A percentile compares a stretch with the other conserved stretches of the same genome.
These are phyloP conservation scores for Malus hybrid DNA, from an alignment of 331 rosid genomes.

Conservation along the genomic window DNA sequence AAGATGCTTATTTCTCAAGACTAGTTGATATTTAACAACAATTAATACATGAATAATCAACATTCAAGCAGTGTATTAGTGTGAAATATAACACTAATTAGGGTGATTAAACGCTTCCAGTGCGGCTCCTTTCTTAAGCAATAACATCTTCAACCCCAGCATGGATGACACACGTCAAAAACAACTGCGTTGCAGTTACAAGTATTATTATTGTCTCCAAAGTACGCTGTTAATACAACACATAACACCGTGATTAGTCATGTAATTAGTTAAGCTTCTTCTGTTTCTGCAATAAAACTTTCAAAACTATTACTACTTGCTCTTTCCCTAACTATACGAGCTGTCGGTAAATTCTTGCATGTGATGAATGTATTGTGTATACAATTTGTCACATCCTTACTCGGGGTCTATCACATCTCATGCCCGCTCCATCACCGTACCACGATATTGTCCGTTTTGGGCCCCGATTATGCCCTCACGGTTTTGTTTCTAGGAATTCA, in stretches of 20 bases:
- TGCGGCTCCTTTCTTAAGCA: background rate
- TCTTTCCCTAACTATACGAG: background rate
- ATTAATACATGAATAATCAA: too few relatives aligned
- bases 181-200: constrained; percentile 64
- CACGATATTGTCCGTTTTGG: too few relatives aligned
- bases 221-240: constrained; percentile 43
- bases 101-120: constrained; percentile 21
- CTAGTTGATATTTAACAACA: too few relatives aligned
- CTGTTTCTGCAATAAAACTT: background rate
- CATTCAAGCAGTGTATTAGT: too few relatives aligned
- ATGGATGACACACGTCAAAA: constrained; percentile 55
- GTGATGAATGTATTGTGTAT: background rate
- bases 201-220: constrained; percentile 61
- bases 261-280: background rate
- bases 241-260: background rate
- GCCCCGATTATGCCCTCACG: too few relatives aligned
- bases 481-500: too few relatives aligned
- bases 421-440: too few relatives aligned
- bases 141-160: constrained; percentile 34
- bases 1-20: too few relatives aligned
- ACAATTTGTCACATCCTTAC: background rate
- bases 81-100: too few relatives aligned
- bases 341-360: too few relatives aligned
- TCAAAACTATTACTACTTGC: background rate
- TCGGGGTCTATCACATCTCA: too few relatives aligned